Conservation (phyloP, 106 monocot species). For the Dendrobium nobile region DNA sequence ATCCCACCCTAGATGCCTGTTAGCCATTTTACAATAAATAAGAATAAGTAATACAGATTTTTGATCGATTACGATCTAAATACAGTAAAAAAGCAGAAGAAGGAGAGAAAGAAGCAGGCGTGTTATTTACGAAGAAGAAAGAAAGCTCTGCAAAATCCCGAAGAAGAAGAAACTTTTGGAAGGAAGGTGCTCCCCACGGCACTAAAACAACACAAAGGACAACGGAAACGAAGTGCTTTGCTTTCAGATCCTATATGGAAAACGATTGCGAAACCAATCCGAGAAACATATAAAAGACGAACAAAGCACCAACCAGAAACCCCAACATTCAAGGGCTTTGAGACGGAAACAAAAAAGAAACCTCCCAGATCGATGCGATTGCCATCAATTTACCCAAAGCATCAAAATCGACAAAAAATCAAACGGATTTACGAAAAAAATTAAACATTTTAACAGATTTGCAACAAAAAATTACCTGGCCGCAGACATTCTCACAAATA, state of each 20-base stretch:
- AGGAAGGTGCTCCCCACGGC: slow-evolving; percentile 2
- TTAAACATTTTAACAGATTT: not conserved
- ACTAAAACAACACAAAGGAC: not conserved
- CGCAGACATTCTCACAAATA: slow-evolving; percentile 50
- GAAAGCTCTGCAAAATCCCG: not conserved
- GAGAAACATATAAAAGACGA: not conserved
- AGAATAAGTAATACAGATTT: not conserved
- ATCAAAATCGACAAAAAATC: not conserved
- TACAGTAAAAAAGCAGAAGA: not conserved
- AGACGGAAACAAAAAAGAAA: not conserved
- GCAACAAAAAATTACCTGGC: slow-evolving; percentile 18
- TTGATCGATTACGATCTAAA: not conserved
- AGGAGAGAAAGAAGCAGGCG: not conserved
- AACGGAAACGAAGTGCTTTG: not conserved
- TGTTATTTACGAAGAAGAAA: not conserved
- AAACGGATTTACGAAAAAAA: not conserved
- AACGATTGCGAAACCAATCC: not conserved
- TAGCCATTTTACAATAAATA: slow-evolving; percentile 11
- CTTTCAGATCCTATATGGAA: not conserved
- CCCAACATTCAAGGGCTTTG: slow-evolving; percentile 4
- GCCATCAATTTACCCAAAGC: not conserved
- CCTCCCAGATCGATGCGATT: not conserved
- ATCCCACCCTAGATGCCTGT: slow-evolving; percentile 37
- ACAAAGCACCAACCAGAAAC: not conserved
- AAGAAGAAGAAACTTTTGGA: slow-evolving; percentile 4